Conservation (phyloP, 1,284 basidiomycete genomes). For the Pseudozyma pruni region DNA sequence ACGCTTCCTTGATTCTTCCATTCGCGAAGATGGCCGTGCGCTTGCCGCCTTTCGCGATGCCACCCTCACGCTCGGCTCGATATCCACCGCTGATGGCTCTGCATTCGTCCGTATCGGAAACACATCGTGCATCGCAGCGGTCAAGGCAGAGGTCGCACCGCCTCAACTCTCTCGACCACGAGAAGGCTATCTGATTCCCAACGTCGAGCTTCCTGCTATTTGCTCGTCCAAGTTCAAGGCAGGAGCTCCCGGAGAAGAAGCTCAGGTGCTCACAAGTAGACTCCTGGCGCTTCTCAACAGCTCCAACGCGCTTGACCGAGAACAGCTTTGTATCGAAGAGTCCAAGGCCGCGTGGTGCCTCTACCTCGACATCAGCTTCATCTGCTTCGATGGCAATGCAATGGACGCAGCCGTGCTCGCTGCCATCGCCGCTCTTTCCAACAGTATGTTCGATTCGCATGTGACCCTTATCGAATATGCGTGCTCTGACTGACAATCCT, state of each 20-base stretch:
- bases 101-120: constrained; percentile 46
- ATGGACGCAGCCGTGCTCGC: constrained; percentile 90
- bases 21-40: constrained; percentile 49
- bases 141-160: constrained; percentile 52
- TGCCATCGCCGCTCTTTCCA: constrained; percentile 83
- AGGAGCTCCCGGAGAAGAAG: constrained; percentile 77
- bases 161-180: constrained; percentile 34
- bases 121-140: constrained; percentile 48
- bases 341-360: constrained; percentile 87
- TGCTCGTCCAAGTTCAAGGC: constrained; percentile 93
- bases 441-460: too few species aligned
- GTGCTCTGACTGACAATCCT: too few species aligned
- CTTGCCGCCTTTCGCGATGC: constrained; percentile 37
- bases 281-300: constrained; percentile 74
- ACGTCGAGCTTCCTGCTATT: constrained; percentile 89
- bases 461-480: too few species aligned
- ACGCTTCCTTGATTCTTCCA: constrained; percentile 48
- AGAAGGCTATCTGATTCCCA: constrained; percentile 70
- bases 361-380: constrained; percentile 91
- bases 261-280: constrained; percentile 50
- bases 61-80: constrained; percentile 37
- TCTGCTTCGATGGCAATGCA: constrained; percentile 95
- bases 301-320: constrained; percentile 72
- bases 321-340: constrained; percentile 80
- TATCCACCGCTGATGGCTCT: constrained; percentile 51